phyloP scores from a whole-genome alignment of 805 yeast genomes.

The Candida takata region DNA sequence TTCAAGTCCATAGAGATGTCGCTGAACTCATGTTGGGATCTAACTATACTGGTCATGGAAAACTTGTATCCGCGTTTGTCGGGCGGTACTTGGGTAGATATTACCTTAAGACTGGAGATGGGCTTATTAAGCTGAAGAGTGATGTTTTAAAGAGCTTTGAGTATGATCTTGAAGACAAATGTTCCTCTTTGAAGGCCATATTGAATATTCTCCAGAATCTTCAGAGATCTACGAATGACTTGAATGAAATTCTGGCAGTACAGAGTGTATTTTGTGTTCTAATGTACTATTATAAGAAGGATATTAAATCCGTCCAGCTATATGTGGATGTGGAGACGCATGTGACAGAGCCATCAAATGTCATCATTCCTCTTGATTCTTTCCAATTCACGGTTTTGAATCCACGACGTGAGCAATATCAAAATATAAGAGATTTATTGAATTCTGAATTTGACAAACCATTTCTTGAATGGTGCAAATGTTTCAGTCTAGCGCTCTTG shows the following conservation, averaged over 20 bases:
- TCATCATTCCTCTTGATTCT: constrained; percentile 10
- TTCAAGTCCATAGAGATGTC: constrained; percentile 8
- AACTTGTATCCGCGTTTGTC: constrained; percentile 9
- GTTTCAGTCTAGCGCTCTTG: constrained; percentile 8
- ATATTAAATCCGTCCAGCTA: constrained; percentile 7
- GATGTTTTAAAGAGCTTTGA: constrained; percentile 10
- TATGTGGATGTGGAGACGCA: constrained; percentile 13
- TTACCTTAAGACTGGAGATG: constrained; percentile 17
- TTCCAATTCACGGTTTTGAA: constrained; percentile 12
- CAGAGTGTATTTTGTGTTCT: constrained; percentile 37
- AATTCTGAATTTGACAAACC: neutral
- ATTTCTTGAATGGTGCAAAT: constrained; percentile 12
- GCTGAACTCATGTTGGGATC: constrained; percentile 11
- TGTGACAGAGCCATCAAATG: constrained; percentile 4
- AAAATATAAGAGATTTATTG: neutral
- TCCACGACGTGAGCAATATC: neutral
- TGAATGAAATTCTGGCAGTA: constrained; percentile 23
- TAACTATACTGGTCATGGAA: neutral
- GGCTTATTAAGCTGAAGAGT: neutral
- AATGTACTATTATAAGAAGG: constrained; percentile 22
- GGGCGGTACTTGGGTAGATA: constrained; percentile 19
- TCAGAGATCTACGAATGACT: constrained; percentile 10
- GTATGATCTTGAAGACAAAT: constrained; percentile 15
- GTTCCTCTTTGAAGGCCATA: constrained; percentile 23
- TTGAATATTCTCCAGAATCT: constrained; percentile 23